Evolutionary conservation across 192 early-diverging fungal species (phyloP), one percentile per base, ranked within the genome.

Genomic region (Pilobolus umbonatus): DNA sequence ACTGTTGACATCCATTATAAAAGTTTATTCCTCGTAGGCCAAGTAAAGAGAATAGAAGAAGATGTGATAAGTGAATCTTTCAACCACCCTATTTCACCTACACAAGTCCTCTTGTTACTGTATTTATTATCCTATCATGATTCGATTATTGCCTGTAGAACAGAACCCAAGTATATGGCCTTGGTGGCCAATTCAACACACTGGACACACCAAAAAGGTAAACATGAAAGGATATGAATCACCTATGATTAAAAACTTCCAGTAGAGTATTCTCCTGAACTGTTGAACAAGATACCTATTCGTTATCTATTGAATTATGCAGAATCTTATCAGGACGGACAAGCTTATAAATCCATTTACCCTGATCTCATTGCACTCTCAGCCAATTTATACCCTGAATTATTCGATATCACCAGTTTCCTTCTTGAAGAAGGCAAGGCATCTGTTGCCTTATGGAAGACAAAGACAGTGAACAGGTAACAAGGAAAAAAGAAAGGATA

Each of bases 351-450:
- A 29, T 32, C 43, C 12, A 62, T 75, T 15, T 75, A 75, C 52
- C 65, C 73, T 38, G 73, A 75, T 46, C 39, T 75, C 22, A 28
- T 72, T 4, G 45, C 40, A 17, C 57, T 71, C 4, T 50, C 61
- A 8, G 69, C 73, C 30, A 60, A 54, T 24, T 42, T 63, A 26
- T 75, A 60, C 44, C 73, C 73, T 9, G 69, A 75, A 26, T 49
- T 71, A 12, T 71, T 75, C 24, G 69, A 75, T 31, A 56, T 75
- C 43, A 51, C 32, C 10, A 68, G 57, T 39, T 64, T 73, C 10
- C n/a, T 73, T 4, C 38, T 52, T 2, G 43, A 56, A 15, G 66
- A 73, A 57, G 71, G 39, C 3, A 49, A 48, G 28, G 30, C 14
- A 42, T 54, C 32, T 5, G 21, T 38, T 12, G 9, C 11, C 21